phyloP scores from a whole-genome alignment of 208 protist genomes.

The Leishmania arabica region DNA sequence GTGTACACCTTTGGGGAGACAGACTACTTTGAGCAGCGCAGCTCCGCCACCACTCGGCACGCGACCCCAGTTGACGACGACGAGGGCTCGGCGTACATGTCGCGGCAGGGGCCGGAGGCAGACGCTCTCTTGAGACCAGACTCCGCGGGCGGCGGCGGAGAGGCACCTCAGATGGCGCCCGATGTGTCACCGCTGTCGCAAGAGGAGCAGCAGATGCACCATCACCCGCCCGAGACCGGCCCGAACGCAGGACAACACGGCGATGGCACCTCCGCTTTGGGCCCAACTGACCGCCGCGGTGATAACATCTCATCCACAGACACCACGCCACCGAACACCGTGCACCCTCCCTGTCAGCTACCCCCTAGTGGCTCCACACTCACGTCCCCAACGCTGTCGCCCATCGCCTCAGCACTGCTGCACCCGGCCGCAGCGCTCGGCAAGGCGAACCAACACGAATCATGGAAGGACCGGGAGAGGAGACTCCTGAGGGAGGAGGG shows the following conservation, averaged over 20 bases:
- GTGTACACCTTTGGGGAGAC: constrained; percentile 62
- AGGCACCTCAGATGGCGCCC: not conserved
- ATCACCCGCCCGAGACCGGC: not conserved
- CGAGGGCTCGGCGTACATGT: constrained; percentile 20
- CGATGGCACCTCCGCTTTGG: not conserved
- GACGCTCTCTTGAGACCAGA: not conserved
- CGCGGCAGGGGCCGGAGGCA: not conserved
- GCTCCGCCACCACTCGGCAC: constrained; percentile 23
- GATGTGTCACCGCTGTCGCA: not conserved
- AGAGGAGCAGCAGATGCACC: not conserved
- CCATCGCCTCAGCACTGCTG: not conserved
- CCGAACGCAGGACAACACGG: not conserved
- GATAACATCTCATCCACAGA: not conserved
- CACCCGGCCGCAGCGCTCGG: not conserved
- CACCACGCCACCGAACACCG: not conserved
- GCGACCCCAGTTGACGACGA: constrained; percentile 28
- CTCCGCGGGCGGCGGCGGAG: not conserved
- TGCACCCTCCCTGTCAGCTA: not conserved
- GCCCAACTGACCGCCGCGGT: not conserved
- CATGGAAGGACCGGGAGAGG: not conserved
- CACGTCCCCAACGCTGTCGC: not conserved
- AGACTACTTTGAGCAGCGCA: constrained; percentile 49
- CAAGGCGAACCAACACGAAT: not conserved
- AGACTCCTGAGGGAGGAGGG: constrained; percentile 16
- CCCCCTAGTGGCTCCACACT: not conserved